Evolutionary conservation across 805 yeast genomes (phyloP), one percentile per base, ranked within the genome.

Genomic region (Hanseniaspora lachancei): DNA sequence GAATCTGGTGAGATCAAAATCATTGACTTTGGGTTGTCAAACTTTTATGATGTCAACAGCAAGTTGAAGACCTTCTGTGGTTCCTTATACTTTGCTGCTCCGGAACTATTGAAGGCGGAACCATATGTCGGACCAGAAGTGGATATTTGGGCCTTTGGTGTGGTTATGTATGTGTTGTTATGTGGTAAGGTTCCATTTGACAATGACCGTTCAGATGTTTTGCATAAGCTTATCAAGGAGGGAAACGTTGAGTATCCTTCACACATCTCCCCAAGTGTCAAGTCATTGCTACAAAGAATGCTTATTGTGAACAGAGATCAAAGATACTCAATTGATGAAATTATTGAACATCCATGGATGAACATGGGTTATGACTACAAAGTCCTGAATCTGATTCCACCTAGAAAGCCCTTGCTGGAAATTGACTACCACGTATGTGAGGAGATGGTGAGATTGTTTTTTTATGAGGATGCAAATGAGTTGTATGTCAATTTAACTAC

Each of bases 141-240:
- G 49, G 98, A 93, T 68, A 83, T 93, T 20, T 93, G 98, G 98
- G 87, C 96, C 2, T 91, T 89, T 74, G 98, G 98, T 60, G 95
- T 93, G 35, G 97, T 93, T 0, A 71, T 93, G 51, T 93, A 88
- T 65, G 99, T 93, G 8, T 74, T 93, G 58, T 96, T 93, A 2
- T 89, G 97, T 68, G 99, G 99, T 55, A 89, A 88, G 67, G 97
- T 93, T 15, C 99, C 99, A 9, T 93, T 93, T 68, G 98, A 93
- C 68, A 97, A 93, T 66, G 95, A 88, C 63, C 82, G 86, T 61
- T 95, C 95, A 60, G 82, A 89, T 47, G 89, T 86, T 1, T 74
- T 93, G 62, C 98, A 93, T 68, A 95, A 88, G 60, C 89, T 89
- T 68, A 93, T 93, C 67, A 93, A 91, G 67, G 79, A 82, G 61